Evolutionary conservation across 495 filamentous ascomycete species (phyloP).

Genomic region (Penicillium bovifimosum): DNA sequence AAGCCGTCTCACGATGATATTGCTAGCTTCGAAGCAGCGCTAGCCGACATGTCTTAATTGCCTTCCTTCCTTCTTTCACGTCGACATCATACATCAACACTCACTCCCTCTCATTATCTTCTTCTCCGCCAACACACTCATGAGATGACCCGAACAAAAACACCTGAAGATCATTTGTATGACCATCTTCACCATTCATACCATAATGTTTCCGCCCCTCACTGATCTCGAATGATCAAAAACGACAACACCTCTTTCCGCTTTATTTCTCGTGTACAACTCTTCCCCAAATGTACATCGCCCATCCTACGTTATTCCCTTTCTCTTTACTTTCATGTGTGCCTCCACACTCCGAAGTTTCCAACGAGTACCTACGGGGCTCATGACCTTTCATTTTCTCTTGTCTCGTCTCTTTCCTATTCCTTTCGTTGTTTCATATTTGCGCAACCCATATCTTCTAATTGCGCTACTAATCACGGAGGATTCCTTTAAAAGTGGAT

Average conservation of each 20-base stretch:
- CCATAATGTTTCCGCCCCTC: constrained; percentile 1
- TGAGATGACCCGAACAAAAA: constrained; percentile 19
- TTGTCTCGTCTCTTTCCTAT: constrained; percentile 8
- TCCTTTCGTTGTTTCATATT: constrained; percentile 27
- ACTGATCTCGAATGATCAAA: background rate
- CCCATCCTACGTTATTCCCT: background rate
- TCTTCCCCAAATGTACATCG: constrained; percentile 24
- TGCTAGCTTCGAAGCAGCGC: constrained; percentile 29
- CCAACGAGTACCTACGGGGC: constrained; percentile 7
- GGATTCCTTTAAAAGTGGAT: constrained; percentile 2
- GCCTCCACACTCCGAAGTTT: constrained; percentile 6
- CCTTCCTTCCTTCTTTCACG: constrained; percentile 2
- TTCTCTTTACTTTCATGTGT: constrained; percentile 9
- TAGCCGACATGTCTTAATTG: constrained; percentile 23
- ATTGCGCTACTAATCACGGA: constrained; percentile 26
- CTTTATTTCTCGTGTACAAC: constrained; percentile 17
- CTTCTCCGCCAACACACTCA: constrained; percentile 15
- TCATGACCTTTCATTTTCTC: constrained; percentile 18
- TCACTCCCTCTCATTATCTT: constrained; percentile 13
- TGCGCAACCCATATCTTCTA: constrained; percentile 23
- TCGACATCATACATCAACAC: constrained; percentile 1
- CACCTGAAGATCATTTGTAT: constrained; percentile 13
- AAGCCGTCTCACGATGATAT: constrained; percentile 33
- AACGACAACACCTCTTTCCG: background rate
- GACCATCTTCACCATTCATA: constrained; percentile 9